Base-by-base conservation (phyloP, 2,329 filamentous ascomycete species). In the Penicillium brasilianum region DNA sequence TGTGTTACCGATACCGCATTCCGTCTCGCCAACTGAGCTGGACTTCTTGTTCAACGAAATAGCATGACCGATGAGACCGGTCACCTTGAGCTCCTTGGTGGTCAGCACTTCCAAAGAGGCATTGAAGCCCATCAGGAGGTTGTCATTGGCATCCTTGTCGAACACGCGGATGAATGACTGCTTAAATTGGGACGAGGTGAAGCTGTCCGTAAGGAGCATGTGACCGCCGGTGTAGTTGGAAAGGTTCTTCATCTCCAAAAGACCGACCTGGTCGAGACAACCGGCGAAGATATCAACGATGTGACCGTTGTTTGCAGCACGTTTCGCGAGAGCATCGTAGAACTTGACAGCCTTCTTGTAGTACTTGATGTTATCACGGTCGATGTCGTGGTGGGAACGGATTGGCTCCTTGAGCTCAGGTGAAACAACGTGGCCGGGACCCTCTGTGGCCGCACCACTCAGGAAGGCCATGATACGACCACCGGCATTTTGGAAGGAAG, bases 261-360 rank as follows among this genome's bases (percentile, higher is more conserved):
- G 84, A 77, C 95, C 95, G 67, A 99, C 95, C 78, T 99, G 95
- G 76, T 99, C 95, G 56, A 99, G 85, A 77, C 95, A 99, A 43
- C 95, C 95, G 57, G 94, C 95, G 76, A 98, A 99, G 57, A 99
- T 95, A 77, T 99, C 95, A 69, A 99, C 92, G 66, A 97, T 91
- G 74, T 99, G 95, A 22, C 95, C 94, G 71, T 99, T 99, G 78
- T 98, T 93, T 14, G 95, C 92, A 20, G 93, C 92, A 62, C 95
- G 88, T 81, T 98, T 98, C 5, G 95, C 93, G 46, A 99, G 85
- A 66, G 87, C 90, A 65, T 99, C 95, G 76, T 98, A 99, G 78
- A 97, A 98, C 88, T 98, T 99, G 54, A 97, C 80, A 22, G 95
- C 95, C 81, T 99, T 99, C 85, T 99, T 99, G 82, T 96, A 98